Percentiles rank a stretch among this genome's conserved stretches.
Evolutionary conservation across 192 early-diverging fungal genomes (phyloP).

Genomic region (Spizellomyces punctatus): DNA sequence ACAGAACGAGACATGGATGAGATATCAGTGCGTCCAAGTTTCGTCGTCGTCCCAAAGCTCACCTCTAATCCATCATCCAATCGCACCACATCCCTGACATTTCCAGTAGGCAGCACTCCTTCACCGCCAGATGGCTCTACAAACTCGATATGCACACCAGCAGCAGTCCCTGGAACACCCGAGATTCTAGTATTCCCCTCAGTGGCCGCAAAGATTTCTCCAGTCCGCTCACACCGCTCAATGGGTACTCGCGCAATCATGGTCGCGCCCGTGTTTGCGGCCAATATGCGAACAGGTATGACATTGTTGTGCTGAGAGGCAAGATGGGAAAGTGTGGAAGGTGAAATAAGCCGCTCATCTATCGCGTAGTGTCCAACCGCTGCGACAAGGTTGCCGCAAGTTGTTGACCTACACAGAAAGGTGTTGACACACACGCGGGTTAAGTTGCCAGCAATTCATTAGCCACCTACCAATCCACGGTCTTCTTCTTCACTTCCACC

Average conservation of each 20-base stretch:
- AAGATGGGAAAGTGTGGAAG: not conserved
- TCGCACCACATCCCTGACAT: not conserved
- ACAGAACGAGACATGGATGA: too few relatives aligned
- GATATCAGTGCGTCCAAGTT: too few relatives aligned
- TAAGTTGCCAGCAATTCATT: too few relatives aligned
- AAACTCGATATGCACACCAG: slow-evolving; percentile 2
- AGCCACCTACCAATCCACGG: not conserved
- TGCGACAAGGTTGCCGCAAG: slow-evolving; percentile 11
- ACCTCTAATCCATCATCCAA: not conserved
- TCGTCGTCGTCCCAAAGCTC: too few relatives aligned
- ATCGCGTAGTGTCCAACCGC: slow-evolving; percentile 8
- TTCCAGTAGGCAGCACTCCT: slow-evolving; percentile 8
- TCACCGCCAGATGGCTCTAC: not conserved
- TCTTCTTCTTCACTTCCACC: slow-evolving; percentile 2
- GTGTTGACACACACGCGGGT: not conserved
- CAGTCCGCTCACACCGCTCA: not conserved
- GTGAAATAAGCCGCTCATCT: not conserved
- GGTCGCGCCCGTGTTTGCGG: slow-evolving; percentile 2
- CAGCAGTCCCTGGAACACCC: slow-evolving; percentile 9
- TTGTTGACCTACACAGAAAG: not conserved
- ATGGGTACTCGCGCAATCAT: slow-evolving; percentile 11
- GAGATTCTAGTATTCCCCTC: slow-evolving; percentile 4
- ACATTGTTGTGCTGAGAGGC: not conserved
- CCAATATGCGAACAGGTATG: slow-evolving; percentile 5
- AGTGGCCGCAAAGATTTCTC: slow-evolving; percentile 1